Evolutionary conservation across 2,329 filamentous ascomycete species (phyloP).

Genomic region (Knoxdaviesia capensis): DNA sequence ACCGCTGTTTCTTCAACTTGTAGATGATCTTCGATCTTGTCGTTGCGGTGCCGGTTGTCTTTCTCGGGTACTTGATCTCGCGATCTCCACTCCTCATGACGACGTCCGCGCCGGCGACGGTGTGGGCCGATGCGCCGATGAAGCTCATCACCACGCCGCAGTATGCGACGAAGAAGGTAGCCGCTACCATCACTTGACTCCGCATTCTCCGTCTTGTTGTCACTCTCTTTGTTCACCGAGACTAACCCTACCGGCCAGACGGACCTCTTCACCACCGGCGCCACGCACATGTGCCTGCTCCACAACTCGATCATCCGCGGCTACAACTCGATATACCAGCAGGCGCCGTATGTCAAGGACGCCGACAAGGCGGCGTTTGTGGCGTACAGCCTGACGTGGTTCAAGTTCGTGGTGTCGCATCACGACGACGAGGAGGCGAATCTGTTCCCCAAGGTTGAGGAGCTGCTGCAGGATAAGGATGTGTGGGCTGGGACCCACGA

Average conservation of each 20-base stretch:
- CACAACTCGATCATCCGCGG: slow-evolving; percentile 44
- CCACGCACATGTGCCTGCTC: slow-evolving; percentile 39
- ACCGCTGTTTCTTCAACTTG: neutral
- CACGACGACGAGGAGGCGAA: slow-evolving; percentile 38
- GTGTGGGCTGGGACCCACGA: slow-evolving; percentile 30
- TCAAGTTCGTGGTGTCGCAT: slow-evolving; percentile 37
- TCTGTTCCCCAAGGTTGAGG: slow-evolving; percentile 33
- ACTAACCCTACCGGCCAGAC: slow-evolving; percentile 16
- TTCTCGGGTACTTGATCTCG: slow-evolving; percentile 13
- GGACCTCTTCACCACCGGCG: slow-evolving; percentile 36
- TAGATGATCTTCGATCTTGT: slow-evolving; percentile 7
- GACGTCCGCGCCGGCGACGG: slow-evolving; percentile 12
- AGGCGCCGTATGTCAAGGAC: slow-evolving; percentile 29
- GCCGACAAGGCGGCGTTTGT: slow-evolving; percentile 35
- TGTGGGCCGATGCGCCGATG: slow-evolving; percentile 32
- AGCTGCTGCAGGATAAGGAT: slow-evolving; percentile 25
- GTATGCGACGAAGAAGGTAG: slow-evolving; percentile 28
- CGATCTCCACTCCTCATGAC: slow-evolving; percentile 16
- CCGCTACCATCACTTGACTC: too few species aligned
- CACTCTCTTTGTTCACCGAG: neutral
- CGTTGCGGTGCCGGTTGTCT: slow-evolving; percentile 11
- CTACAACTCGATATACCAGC: slow-evolving; percentile 42
- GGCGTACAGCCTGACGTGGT: slow-evolving; percentile 35
- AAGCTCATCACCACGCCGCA: slow-evolving; percentile 32
- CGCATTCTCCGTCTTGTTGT: too few species aligned